Base-by-base conservation (phyloP, 2,329 filamentous ascomycete species). In the Cladosporium phlei region DNA sequence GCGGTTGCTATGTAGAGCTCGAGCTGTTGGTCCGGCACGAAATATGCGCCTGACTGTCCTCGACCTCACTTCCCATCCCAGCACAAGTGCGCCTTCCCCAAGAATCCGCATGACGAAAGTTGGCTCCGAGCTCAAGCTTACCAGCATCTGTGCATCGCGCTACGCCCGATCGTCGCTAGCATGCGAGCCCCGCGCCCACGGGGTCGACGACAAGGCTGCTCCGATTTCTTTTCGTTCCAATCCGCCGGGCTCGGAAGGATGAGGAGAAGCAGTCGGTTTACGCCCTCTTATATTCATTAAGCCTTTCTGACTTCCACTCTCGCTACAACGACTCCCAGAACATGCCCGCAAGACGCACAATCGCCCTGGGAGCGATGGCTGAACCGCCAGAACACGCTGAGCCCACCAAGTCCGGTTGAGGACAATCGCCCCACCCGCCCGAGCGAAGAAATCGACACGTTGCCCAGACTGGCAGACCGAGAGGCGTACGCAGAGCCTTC, bases 31-130 rank as follows among this genome's bases (percentile, higher is more conserved):
- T 19, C 14, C 29, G 22, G 20, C 42, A 45, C 29, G 33, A 43
- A 34, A 43, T 32, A 32, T 45, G 7, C 30, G 17, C 16, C 27
- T 16, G 30, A 27, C 38, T 39, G 4, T 19, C 16, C 25, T 33
- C 30, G 30, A 22, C 21, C 27, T 28, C 38, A 42, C 19, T 37
- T n/a, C 12, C 35, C 35, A 38, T 33, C 30, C 30, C 30, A n/a
- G n/a, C n/a, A n/a, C n/a, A n/a, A n/a, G n/a, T n/a, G n/a, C n/a
- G n/a, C n/a, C n/a, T n/a, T n/a, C n/a, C n/a, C n/a, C n/a, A n/a
- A n/a, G n/a, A 33, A 39, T 39, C 20, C 29, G 28, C 39, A 43
- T 43, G 39, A 43, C 39, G 39, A 43, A 43, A 33, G 39, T 43
- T 43, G 27, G 22, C 20, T 17, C 35, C 12, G 22, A 16, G 28